A percentile compares a stretch with the other conserved stretches of the same genome.
Conservation (phyloP, 352 stramenopile species). For the Pythium apleroticum region DNA sequence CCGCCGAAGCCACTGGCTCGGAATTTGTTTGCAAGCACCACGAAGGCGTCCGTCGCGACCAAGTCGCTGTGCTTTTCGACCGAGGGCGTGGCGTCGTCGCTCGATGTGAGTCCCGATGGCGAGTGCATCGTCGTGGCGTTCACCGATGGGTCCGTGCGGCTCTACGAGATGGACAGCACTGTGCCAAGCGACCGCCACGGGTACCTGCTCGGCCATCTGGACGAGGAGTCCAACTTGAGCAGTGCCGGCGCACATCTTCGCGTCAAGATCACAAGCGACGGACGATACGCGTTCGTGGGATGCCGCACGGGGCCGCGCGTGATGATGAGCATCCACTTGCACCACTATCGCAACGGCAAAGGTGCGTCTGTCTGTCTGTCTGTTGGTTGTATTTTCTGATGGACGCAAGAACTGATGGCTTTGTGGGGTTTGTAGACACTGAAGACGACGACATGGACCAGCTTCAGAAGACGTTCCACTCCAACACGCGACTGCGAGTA, state of each 20-base stretch:
- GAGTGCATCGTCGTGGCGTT: conserved; percentile 85
- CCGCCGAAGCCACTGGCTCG: conserved; percentile 44
- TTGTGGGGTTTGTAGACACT: conserved; percentile 47
- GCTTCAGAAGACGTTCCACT: conserved; percentile 74
- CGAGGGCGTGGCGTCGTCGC: conserved; percentile 63
- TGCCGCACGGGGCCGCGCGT: conserved; percentile 63
- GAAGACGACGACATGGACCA: conserved; percentile 82
- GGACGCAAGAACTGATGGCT: not conserved
- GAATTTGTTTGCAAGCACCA: conserved; percentile 46
- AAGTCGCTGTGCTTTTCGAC: conserved; percentile 83
- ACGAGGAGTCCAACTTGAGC: conserved; percentile 66
- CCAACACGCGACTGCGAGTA: conserved; percentile 59
- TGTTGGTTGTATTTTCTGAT: too few relatives aligned
- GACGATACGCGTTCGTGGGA: conserved; percentile 81
- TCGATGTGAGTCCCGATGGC: conserved; percentile 76
- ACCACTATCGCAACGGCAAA: conserved; percentile 83
- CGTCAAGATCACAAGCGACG: conserved; percentile 78
- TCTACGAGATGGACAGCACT: conserved; percentile 87
- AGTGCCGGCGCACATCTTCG: conserved; percentile 52
- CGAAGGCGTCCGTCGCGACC: conserved; percentile 38
- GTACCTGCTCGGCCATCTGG: conserved; percentile 78
- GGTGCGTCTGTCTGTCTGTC: too few relatives aligned
- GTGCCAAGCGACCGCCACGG: conserved; percentile 78
- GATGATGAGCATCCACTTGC: conserved; percentile 81
- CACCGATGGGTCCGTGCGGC: conserved; percentile 68